These are phyloP conservation scores for Smithsoniella earleae DNA, from an alignment of 163 green algal genomes.

Conservation along the genomic window DNA sequence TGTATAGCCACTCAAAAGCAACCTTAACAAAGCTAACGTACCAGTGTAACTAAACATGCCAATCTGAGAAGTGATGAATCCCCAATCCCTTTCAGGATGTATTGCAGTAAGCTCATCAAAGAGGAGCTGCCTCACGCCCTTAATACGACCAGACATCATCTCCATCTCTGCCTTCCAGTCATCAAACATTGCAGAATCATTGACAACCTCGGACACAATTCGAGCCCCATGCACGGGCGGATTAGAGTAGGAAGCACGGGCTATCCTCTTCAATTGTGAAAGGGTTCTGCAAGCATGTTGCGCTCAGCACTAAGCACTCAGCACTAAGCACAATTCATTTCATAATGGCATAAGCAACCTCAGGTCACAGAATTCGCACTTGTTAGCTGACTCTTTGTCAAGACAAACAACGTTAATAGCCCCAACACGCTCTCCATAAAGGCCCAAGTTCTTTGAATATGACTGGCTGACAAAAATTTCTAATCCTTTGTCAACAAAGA, in stretches of 20 bases:
- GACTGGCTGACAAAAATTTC: slow-evolving; percentile 82
- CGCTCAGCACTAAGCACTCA: neutral
- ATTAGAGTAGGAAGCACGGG: slow-evolving; percentile 81
- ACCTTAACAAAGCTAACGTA: neutral
- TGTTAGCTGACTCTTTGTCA: slow-evolving; percentile 39
- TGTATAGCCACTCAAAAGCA: neutral
- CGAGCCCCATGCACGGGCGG: slow-evolving; percentile 83
- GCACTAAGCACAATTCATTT: too few relatives aligned
- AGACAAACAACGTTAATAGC: slow-evolving; percentile 75
- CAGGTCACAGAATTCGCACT: too few relatives aligned
- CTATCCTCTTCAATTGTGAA: slow-evolving; percentile 82
- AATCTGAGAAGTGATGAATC: slow-evolving; percentile 82
- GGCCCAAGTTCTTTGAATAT: slow-evolving; percentile 95
- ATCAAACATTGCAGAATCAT: slow-evolving; percentile 57
- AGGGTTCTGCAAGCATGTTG: slow-evolving; percentile 6
- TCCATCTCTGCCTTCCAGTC: slow-evolving; percentile 87
- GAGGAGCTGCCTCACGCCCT: slow-evolving; percentile 67
- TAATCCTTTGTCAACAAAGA: slow-evolving; percentile 78
- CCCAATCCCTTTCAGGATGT: slow-evolving; percentile 77
- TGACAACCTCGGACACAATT: slow-evolving; percentile 78
- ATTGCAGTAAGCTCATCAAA: slow-evolving; percentile 48
- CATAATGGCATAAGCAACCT: too few relatives aligned
- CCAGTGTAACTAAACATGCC: slow-evolving; percentile 36
- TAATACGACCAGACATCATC: slow-evolving; percentile 89
- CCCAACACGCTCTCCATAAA: slow-evolving; percentile 91